A percentile compares a stretch with the other conserved stretches of the same genome.
Evolutionary conservation across 139 green algal genomes (phyloP).

Genomic region (Chlorella sp.): DNA sequence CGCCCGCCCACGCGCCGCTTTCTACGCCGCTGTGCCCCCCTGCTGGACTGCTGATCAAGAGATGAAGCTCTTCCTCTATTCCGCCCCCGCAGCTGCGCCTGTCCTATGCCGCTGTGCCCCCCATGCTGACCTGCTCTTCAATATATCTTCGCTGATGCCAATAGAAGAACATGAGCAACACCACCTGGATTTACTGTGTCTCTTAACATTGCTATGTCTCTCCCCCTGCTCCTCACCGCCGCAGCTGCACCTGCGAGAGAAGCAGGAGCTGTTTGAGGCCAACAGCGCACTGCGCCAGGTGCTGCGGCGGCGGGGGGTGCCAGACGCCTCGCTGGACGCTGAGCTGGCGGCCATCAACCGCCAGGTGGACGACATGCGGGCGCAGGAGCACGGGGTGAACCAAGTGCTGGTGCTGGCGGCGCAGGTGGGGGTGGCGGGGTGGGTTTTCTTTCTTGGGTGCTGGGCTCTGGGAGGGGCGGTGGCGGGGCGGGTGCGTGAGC

Average conservation of each 20-base stretch:
- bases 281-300: conserved; percentile 42
- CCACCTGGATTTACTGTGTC: no score
- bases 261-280: conserved; percentile 48
- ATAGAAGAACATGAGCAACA: no score
- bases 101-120: no score
- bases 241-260: conserved; percentile 51
- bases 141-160: no score
- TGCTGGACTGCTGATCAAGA: background rate
- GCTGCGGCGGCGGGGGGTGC: conserved; percentile 19
- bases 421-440: background rate
- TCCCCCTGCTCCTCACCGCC: background rate
- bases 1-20: background rate
- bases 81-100: conserved; percentile 36
- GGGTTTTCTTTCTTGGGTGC: background rate
- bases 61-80: background rate
- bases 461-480: background rate
- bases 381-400: conserved; percentile 36
- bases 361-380: conserved; percentile 29
- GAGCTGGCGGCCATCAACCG: conserved; percentile 3
- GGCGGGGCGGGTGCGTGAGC: no score
- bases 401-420: conserved; percentile 32
- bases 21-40: no score
- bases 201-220: no score
- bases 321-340: conserved; percentile 10
- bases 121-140: no score